Conservation (phyloP, 2,329 filamentous ascomycete genomes). For the Diaporthe sp. region DNA sequence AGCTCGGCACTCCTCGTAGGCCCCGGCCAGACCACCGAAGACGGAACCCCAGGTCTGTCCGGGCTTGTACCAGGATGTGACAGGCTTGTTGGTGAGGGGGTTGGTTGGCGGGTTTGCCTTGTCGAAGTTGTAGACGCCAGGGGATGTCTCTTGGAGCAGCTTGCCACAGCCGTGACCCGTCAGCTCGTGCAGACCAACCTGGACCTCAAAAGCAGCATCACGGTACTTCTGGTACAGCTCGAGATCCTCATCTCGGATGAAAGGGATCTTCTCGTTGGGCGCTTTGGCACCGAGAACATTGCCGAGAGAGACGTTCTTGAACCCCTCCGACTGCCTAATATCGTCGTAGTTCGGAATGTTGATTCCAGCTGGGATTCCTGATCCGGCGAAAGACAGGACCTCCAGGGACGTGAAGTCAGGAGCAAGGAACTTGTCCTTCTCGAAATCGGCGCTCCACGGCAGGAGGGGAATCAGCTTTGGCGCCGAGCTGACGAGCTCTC, state of each 20-base stretch:
- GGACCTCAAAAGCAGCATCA: slow-evolving; percentile 91
- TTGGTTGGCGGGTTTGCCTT: slow-evolving; percentile 82
- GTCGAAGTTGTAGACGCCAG: slow-evolving; percentile 91
- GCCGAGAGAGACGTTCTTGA: slow-evolving; percentile 94
- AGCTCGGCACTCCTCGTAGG: slow-evolving; percentile 94
- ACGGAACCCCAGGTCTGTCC: slow-evolving; percentile 96
- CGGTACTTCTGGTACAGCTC: slow-evolving; percentile 85
- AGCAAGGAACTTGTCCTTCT: slow-evolving; percentile 95
- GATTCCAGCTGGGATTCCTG: slow-evolving; percentile 76
- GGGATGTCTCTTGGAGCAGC: slow-evolving; percentile 87
- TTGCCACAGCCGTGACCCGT: slow-evolving; percentile 91
- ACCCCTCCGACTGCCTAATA: slow-evolving; percentile 85
- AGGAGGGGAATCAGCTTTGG: slow-evolving; percentile 88
- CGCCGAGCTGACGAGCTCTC: slow-evolving; percentile 84
- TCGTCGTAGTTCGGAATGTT: slow-evolving; percentile 81
- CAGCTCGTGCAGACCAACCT: slow-evolving; percentile 94
- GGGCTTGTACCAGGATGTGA: slow-evolving; percentile 92
- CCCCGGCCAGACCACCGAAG: slow-evolving; percentile 87
- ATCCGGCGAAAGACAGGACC: slow-evolving; percentile 83
- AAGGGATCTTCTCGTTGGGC: slow-evolving; percentile 91
- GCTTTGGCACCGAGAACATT: slow-evolving; percentile 94
- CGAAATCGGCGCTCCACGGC: slow-evolving; percentile 89
- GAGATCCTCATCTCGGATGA: slow-evolving; percentile 84
- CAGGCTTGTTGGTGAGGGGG: slow-evolving; percentile 81
- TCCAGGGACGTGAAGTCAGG: slow-evolving; percentile 97